Evolutionary conservation across 1,284 basidiomycete genomes (phyloP), one percentile per base, ranked within the genome.

Genomic region (Fistulinella cinereoalba): DNA sequence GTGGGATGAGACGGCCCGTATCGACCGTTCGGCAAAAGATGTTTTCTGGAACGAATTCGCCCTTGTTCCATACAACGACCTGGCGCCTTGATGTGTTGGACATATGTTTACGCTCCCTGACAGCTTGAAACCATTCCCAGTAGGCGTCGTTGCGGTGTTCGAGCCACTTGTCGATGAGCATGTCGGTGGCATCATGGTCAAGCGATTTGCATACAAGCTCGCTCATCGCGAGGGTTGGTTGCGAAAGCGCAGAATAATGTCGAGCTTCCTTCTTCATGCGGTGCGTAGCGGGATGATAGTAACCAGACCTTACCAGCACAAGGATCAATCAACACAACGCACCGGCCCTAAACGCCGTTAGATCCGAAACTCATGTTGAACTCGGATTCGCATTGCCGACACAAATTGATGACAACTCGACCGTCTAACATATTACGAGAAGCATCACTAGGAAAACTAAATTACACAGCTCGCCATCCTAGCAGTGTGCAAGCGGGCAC

Each of bases 131-230:
- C 84, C 85, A 87, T 49, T 85, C 82, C 64, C 79, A 77, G 60
- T 87, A 86, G 43, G 79, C 74, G 67, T 85, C 81, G 53, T 83
- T 80, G 57, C 77, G 77, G 58, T 86, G 83, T 60, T 86, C 83
- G 39, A 87, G 80, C 84, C 84, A 87, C 65, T 81, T 84, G 73
- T 87, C 83, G 68, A 87, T 86, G 55, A 87, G 77, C 67, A 80
- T 74, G 69, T 85, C 82, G 2, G 84, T 84, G 18, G 79, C 74
- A 54, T 85, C 81, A 67, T 83, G 80, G 65, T 85, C 81, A 46
- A 87, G 75, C 15, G 81, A 83, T 44, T 84, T 85, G 66, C 82
- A 80, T 44, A 85, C 77, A 42, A 87, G 81, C 69, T 86, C 85
- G 54, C 80, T 81, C 79, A 84, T 85, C 31, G 75, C 73, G 45